phyloP scores from a whole-genome alignment of 179 eudicot species.

The Actinidia chinensis region DNA sequence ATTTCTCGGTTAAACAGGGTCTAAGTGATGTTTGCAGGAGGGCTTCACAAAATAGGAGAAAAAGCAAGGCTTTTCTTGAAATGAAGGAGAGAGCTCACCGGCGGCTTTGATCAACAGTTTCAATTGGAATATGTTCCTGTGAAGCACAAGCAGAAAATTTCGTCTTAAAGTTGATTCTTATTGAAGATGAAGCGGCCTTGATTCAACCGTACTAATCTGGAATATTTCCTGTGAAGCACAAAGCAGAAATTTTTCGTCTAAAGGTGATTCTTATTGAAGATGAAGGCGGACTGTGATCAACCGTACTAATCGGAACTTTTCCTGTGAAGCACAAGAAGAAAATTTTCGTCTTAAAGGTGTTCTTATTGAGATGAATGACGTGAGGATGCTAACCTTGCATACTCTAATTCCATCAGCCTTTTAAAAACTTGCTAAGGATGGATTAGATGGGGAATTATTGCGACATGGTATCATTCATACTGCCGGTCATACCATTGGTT shows the following conservation, averaged over 20 bases:
- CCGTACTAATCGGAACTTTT: too few species aligned
- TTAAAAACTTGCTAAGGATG: constrained; percentile 98
- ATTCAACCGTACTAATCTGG: constrained; percentile 89
- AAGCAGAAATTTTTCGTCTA: constrained; percentile 92
- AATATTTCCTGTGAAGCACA: constrained; percentile 84
- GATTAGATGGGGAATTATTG: constrained; percentile 99
- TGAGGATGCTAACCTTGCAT: constrained; percentile 93
- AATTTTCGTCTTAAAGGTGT: too few species aligned
- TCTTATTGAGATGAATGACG: too few species aligned
- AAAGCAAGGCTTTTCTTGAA: constrained; percentile 97
- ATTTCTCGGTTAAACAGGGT: constrained; percentile 95
- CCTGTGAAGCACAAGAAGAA: too few species aligned
- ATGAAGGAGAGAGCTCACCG: constrained; percentile 94
- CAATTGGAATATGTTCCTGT: too few species aligned
- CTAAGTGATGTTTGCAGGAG: constrained; percentile 89
- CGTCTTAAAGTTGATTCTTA: too few species aligned
- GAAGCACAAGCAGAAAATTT: too few species aligned
- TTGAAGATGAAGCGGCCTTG: too few species aligned
- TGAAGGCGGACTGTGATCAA: too few species aligned
- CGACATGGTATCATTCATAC: constrained; percentile 62
- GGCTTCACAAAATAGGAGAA: constrained; percentile 93
- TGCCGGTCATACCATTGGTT: constrained; percentile 5
- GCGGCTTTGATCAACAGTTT: too few species aligned
- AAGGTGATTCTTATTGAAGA: constrained; percentile 85
- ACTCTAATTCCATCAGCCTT: constrained; percentile 82